Conservation (phyloP, 108 stramenopile species). For the Aurantiochytrium sp. region DNA sequence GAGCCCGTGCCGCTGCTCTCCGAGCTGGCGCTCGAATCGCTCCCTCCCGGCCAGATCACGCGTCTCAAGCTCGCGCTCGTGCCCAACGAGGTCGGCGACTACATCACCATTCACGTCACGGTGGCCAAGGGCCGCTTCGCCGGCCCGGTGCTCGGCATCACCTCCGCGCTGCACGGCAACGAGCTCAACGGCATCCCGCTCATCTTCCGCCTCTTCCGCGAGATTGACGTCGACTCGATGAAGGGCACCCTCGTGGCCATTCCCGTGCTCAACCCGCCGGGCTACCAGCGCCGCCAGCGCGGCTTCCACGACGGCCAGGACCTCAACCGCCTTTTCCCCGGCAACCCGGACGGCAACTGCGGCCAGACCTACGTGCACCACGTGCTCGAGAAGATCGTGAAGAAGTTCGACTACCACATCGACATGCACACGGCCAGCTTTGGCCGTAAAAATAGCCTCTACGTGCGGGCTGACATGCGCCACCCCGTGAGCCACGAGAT, state of each 20-base stretch:
- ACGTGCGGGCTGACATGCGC: constrained; percentile 39
- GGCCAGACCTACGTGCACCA: constrained; percentile 29
- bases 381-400: background rate
- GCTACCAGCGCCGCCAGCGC: constrained; percentile 36
- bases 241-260: constrained; percentile 36
- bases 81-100: background rate
- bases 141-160: constrained; percentile 34
- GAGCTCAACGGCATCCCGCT: constrained; percentile 42
- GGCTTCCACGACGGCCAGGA: constrained; percentile 31
- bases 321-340: constrained; percentile 36
- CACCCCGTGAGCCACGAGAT: constrained; percentile 8
- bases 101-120: constrained; percentile 24
- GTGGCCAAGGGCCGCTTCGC: constrained; percentile 6
- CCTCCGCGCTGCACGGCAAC: constrained; percentile 40
- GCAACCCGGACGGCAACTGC: constrained; percentile 29
- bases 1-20: constrained; percentile 3
- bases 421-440: constrained; percentile 43
- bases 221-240: constrained; percentile 25
- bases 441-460: constrained; percentile 35
- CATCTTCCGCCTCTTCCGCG: constrained; percentile 33
- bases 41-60: constrained; percentile 25
- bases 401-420: constrained; percentile 32
- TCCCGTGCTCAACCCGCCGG: constrained; percentile 33
- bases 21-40: constrained; percentile 1
- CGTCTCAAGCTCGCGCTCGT: background rate